These are phyloP conservation scores for Hypoxylon cercidicola DNA, from an alignment of 495 filamentous ascomycete genomes.

Conservation along the genomic window DNA sequence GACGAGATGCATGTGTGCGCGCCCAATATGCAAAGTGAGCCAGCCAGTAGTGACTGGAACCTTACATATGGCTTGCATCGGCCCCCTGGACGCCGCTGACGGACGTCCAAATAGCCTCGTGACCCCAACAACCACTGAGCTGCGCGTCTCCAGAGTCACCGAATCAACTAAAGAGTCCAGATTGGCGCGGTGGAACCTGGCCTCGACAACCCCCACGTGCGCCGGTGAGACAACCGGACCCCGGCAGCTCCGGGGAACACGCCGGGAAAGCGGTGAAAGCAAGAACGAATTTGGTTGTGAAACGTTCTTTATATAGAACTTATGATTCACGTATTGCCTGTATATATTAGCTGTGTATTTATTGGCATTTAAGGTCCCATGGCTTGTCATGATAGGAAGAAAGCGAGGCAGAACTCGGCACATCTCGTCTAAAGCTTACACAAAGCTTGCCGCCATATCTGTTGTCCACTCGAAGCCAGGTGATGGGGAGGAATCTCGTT, in stretches of 20 bases:
- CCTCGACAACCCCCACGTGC: constrained; percentile 35
- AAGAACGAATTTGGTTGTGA: constrained; percentile 21
- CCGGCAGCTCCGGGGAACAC: constrained; percentile 29
- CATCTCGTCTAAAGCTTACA: constrained; percentile 27
- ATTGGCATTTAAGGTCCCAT: constrained; percentile 14
- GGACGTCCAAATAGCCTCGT: constrained; percentile 43
- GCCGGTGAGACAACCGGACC: constrained; percentile 34
- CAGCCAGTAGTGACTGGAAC: neutral
- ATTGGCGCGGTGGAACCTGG: constrained; percentile 28
- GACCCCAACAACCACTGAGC: constrained; percentile 29
- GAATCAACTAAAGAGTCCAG: neutral
- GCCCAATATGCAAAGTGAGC: no score
- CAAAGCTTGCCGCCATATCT: constrained; percentile 24
- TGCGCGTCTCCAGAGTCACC: constrained; percentile 19
- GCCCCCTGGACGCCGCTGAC: constrained; percentile 24
- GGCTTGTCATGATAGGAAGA: constrained; percentile 2
- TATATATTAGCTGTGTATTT: neutral
- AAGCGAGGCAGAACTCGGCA: constrained; percentile 1
- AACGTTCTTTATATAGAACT: constrained; percentile 8
- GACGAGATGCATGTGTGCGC: no score
- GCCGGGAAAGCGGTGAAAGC: constrained; percentile 25
- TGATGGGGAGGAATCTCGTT: constrained; percentile 9
- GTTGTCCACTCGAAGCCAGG: neutral
- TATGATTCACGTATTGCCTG: no score
- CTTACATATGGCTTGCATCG: constrained; percentile 16